Base-by-base conservation (phyloP, 495 filamentous ascomycete genomes). In the Neurospora discreta region DNA sequence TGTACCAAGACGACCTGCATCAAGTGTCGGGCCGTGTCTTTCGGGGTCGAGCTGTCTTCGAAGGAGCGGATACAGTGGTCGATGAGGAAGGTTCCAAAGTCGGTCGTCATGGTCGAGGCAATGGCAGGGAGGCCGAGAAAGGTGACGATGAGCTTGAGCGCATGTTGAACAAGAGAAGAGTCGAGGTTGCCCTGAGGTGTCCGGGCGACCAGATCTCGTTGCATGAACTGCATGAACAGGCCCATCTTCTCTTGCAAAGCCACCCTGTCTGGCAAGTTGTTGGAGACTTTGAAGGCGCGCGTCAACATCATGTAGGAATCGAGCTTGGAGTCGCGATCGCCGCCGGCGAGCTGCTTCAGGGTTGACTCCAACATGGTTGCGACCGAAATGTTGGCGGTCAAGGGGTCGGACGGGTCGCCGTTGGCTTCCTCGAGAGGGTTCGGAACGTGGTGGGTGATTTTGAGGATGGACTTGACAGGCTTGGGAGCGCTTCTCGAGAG, bases 231-330 rank as follows among this genome's bases (percentile, higher is more conserved):
- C 69, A 88, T 87, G 36, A 98, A 84, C 15, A 91, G 79, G 16
- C 85, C 85, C 77, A 97, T 88, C 77, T 95, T 94, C n/a, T 87
- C 87, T 58, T 85, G 84, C 76, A 97, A 84, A 18, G 90, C 89
- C 44, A 90, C 87, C 33, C 87, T 83, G 42, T 93, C 88, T 1
- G 91, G 91, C 15, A 93, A 78, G 44, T 90, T 89, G 69, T 94
- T 91, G 69, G 94, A 95, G 9, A 90, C 88, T 73, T 91, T 90
- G 70, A 97, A 80, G 15, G 89, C 88, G n/a, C 87, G 87, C 23
- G 90, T 88, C 68, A 99, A 84, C 73, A 90, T 89, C 77, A 89
- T 87, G 77, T 99, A 98, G 20, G 93, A 90, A 81, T 99, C 95
- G n/a, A 95, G 77, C 74, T 90, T 89, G 13, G 88, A 88, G 67